These are phyloP conservation scores for Bretschneidera sinensis DNA, from an alignment of 345 rosid genomes.

Conservation along the genomic window DNA sequence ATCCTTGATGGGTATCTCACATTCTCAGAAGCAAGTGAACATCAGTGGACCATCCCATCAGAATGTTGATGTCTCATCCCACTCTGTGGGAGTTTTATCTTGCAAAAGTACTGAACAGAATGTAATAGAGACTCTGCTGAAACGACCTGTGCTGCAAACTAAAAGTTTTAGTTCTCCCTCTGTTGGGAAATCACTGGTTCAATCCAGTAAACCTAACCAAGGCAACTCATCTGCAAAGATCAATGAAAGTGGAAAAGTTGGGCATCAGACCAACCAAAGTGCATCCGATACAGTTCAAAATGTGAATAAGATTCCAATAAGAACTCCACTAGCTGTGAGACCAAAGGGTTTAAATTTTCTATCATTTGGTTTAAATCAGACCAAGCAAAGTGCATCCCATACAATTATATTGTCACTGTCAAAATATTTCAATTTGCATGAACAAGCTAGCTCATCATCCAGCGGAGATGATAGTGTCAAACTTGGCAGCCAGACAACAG, in stretches of 20 bases:
- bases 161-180: constrained; percentile 21
- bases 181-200: constrained; percentile 20
- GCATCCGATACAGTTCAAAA: background rate
- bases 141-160: constrained; percentile 18
- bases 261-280: background rate
- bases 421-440: background rate
- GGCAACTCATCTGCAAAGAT: constrained; percentile 15
- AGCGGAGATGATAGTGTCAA: background rate
- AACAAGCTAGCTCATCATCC: background rate
- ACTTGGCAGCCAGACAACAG: constrained; percentile 13
- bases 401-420: background rate
- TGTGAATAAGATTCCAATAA: constrained; percentile 2
- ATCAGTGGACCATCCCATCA: constrained; percentile 16
- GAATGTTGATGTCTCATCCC: constrained; percentile 13
- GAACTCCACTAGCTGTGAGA: constrained; percentile 19
- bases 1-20: constrained; percentile 8
- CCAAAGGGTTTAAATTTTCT: constrained; percentile 37
- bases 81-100: constrained; percentile 4
- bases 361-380: constrained; percentile 24
- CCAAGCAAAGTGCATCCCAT: constrained; percentile 7
- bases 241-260: constrained; percentile 15
- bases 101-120: constrained; percentile 20
- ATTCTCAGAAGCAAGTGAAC: background rate
- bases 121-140: constrained; percentile 25
- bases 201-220: constrained; percentile 12